Conservation (phyloP, 352 stramenopile genomes). For the Thalassiosira livingstoniorum region DNA sequence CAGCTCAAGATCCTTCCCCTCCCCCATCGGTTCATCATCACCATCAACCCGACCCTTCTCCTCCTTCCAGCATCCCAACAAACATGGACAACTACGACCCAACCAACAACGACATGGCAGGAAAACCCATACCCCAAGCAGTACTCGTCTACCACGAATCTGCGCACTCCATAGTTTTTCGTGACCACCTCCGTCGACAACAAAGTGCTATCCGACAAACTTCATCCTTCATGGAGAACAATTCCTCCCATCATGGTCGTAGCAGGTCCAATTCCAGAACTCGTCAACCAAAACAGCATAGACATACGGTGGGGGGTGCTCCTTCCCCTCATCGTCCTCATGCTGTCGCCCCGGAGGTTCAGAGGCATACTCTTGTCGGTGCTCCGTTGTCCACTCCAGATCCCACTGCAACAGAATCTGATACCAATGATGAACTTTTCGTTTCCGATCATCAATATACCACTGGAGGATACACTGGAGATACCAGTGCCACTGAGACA, state of each 20-base stretch:
- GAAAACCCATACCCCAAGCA: conserved; percentile 48
- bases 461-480: not conserved
- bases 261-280: no score
- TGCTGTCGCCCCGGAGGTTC: not conserved
- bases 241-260: conserved; percentile 6
- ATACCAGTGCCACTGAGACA: not conserved
- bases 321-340: not conserved
- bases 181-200: conserved; percentile 76
- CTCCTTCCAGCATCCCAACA: not conserved
- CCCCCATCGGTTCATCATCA: no score
- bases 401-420: not conserved
- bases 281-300: not conserved
- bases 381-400: not conserved
- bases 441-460: no score
- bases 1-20: not conserved
- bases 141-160: conserved; percentile 83
- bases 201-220: conserved; percentile 41
- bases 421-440: conserved; percentile 9
- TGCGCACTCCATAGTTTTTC: conserved; percentile 85
- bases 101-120: conserved; percentile 4
- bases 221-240: conserved; percentile 31
- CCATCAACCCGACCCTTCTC: not conserved
- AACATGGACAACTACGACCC: conserved; percentile 13
- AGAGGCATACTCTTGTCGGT: not conserved
- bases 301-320: not conserved